Evolutionary conservation across 495 filamentous ascomycete genomes (phyloP).

Genomic region (Penicillium cosmopolitanum): DNA sequence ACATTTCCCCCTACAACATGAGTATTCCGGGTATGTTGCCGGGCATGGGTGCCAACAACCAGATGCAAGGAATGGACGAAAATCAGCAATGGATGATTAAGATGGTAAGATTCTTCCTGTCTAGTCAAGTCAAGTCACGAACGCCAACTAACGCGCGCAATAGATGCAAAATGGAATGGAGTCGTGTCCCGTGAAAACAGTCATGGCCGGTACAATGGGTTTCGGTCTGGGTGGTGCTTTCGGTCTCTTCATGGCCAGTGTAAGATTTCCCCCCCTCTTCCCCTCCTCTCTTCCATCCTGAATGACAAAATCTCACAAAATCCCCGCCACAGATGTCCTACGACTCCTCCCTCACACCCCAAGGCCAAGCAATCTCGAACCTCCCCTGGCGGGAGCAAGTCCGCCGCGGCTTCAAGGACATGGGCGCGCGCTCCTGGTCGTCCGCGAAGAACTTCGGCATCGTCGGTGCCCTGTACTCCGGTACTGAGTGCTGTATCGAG

Average conservation of each 20-base stretch:
- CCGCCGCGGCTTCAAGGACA: conserved; percentile 84
- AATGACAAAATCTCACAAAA: conserved; percentile 9
- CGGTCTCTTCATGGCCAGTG: conserved; percentile 92
- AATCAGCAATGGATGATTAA: conserved; percentile 59
- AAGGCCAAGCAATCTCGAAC: conserved; percentile 62
- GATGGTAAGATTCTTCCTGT: conserved; percentile 43
- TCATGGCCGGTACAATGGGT: conserved; percentile 80
- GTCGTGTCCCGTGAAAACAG: conserved; percentile 83
- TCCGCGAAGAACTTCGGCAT: conserved; percentile 94
- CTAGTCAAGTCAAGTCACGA: conserved; percentile 30
- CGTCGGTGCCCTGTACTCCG: conserved; percentile 85
- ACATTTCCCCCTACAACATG: conserved; percentile 33
- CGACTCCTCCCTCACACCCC: conserved; percentile 75
- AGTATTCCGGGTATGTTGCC: conserved; percentile 48
- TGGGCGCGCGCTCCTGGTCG: conserved; percentile 81
- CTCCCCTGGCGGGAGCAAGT: conserved; percentile 85
- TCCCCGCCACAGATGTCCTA: conserved; percentile 74
- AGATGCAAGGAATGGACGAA: conserved; percentile 51
- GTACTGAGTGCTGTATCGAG: conserved; percentile 95
- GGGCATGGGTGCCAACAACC: conserved; percentile 32
- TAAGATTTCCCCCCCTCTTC: conserved; percentile 44
- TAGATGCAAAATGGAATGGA: conserved; percentile 86
- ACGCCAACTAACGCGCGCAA: conserved; percentile 13
- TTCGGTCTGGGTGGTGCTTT: conserved; percentile 92
- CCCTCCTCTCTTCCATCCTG: background rate